Evolutionary conservation across 495 filamentous ascomycete species (phyloP).

Genomic region (Daldinia grandis): DNA sequence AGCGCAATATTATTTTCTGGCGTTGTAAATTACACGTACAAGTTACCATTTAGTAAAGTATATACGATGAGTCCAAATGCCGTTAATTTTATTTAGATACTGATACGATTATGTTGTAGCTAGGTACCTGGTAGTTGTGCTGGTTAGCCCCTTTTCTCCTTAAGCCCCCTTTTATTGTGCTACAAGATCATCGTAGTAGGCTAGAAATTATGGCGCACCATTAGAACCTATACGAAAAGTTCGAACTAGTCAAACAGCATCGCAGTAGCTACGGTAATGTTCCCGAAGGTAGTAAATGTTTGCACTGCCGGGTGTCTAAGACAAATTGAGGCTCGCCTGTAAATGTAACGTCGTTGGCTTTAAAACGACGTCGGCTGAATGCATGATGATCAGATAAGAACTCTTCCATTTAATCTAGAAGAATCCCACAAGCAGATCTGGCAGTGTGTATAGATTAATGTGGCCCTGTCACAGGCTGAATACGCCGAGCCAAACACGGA

Average conservation of each 20-base stretch:
- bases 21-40: background rate
- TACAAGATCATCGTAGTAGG: background rate
- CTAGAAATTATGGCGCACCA: background rate
- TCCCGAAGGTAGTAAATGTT: background rate
- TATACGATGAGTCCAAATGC: background rate
- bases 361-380: constrained; percentile 33
- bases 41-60: background rate
- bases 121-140: background rate
- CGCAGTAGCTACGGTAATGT: background rate
- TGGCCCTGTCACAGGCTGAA: constrained; percentile 23
- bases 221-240: background rate
- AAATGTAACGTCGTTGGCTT: constrained; percentile 26
- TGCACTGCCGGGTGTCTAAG: constrained; percentile 14
- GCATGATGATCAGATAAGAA: constrained; percentile 28
- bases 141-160: background rate
- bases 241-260: background rate
- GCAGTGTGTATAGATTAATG: background rate
- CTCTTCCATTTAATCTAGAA: background rate
- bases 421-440: background rate
- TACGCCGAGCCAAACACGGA: background rate
- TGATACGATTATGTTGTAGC: background rate
- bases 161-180: background rate
- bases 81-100: background rate
- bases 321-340: constrained; percentile 33
- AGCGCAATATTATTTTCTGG: background rate